A percentile compares a stretch with the other conserved stretches of the same genome.
Evolutionary conservation across 1,139 yeast species (phyloP).

Genomic region (Protomyces gravidus): DNA sequence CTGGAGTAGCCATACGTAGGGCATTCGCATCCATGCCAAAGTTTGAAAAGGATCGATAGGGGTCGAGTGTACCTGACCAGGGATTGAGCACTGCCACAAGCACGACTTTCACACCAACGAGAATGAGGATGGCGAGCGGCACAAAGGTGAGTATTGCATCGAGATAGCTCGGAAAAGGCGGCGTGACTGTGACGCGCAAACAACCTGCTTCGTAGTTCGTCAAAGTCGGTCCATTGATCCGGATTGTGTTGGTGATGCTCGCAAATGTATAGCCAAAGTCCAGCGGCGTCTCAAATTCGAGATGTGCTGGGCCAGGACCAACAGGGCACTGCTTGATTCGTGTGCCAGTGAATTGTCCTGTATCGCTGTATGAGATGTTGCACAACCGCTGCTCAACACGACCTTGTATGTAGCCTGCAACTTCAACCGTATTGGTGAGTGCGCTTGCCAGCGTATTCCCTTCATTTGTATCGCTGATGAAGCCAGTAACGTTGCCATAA

Average conservation of each 20-base stretch:
- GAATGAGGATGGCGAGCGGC: conserved; percentile 45
- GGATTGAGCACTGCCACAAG: conserved; percentile 42
- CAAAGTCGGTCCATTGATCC: conserved; percentile 14
- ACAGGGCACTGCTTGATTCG: conserved; percentile 8
- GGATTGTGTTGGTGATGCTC: conserved; percentile 15
- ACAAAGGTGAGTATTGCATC: conserved; percentile 45
- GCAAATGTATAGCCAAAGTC: conserved; percentile 16
- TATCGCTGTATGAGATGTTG: conserved; percentile 3
- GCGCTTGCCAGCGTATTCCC: conserved; percentile 27
- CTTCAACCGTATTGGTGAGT: conserved; percentile 14
- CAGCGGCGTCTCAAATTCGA: conserved; percentile 12
- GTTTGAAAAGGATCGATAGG: conserved; percentile 51
- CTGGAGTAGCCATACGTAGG: conserved; percentile 56
- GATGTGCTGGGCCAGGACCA: conserved; percentile 10
- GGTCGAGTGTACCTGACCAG: conserved; percentile 52
- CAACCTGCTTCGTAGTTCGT: conserved; percentile 21
- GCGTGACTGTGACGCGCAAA: conserved; percentile 15
- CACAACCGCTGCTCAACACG: conserved; percentile 13
- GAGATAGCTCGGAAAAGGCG: conserved; percentile 10
- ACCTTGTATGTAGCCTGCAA: conserved; percentile 12
- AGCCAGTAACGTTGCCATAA: conserved; percentile 18
- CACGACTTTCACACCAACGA: conserved; percentile 46
- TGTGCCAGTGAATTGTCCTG: neutral
- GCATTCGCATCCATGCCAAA: conserved; percentile 59
- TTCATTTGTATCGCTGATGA: conserved; percentile 13